Percentiles rank a stretch among this genome's conserved stretches.
Evolutionary conservation across 192 early-diverging fungal species (phyloP).

Genomic region (Chytriomyces confervae): DNA sequence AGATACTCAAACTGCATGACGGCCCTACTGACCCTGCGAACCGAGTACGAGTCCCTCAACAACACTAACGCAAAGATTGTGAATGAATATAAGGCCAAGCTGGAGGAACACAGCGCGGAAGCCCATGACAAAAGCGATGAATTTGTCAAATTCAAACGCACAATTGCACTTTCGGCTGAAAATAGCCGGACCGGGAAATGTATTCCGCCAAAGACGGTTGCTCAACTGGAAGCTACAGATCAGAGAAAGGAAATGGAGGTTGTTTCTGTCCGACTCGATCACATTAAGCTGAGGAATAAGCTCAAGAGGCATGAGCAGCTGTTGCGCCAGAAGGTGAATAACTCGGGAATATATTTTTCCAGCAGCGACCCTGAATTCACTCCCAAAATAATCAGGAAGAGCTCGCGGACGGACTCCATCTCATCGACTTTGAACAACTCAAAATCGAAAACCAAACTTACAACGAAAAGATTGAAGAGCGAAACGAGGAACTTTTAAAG

Average conservation of each 20-base stretch:
- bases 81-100: conserved; percentile 50
- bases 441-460: conserved; percentile 71
- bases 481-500: conserved; percentile 68
- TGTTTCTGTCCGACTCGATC: conserved; percentile 60
- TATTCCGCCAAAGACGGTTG: conserved; percentile 53
- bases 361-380: not conserved
- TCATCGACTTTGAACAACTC: conserved; percentile 72
- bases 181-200: conserved; percentile 60
- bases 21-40: conserved; percentile 42
- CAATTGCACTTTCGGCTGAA: conserved; percentile 54
- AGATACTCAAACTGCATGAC: conserved; percentile 56
- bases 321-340: conserved; percentile 57
- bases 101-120: conserved; percentile 53
- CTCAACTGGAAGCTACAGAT: conserved; percentile 56
- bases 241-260: conserved; percentile 63
- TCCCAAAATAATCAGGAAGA: conserved; percentile 53
- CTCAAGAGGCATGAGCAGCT: conserved; percentile 57
- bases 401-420: conserved; percentile 65
- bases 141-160: conserved; percentile 57
- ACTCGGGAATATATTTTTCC: not conserved
- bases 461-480: conserved; percentile 71
- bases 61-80: conserved; percentile 45
- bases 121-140: conserved; percentile 51
- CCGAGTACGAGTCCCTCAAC: conserved; percentile 46
- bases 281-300: conserved; percentile 67